A percentile compares a stretch with the other conserved stretches of the same genome.
Evolutionary conservation across 345 rosid species (phyloP).

Genomic region (Gossypium ekmanianum): DNA sequence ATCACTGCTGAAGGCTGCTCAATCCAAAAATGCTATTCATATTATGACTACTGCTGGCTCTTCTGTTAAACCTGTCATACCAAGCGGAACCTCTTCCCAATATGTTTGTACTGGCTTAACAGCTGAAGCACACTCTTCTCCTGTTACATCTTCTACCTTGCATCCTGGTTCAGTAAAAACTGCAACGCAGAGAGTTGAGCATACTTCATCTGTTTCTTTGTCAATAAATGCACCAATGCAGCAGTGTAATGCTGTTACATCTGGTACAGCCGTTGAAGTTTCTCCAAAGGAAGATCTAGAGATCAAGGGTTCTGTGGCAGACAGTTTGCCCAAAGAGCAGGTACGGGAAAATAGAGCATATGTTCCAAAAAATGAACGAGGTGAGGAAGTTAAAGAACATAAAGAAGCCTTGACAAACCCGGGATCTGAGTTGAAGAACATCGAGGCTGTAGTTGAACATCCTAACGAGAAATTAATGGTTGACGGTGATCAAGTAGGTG

Average conservation of each 20-base stretch:
- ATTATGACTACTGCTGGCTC: slow-evolving; percentile 45
- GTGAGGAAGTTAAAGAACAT: slow-evolving; percentile 22
- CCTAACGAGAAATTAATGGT: slow-evolving; percentile 19
- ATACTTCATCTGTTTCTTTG: slow-evolving; percentile 28
- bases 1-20: slow-evolving; percentile 54
- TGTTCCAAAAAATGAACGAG: slow-evolving; percentile 9
- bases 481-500: slow-evolving; percentile 19
- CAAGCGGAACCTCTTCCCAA: slow-evolving; percentile 27
- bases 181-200: slow-evolving; percentile 27
- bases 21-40: slow-evolving; percentile 49
- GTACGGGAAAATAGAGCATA: slow-evolving; percentile 9
- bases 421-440: slow-evolving; percentile 26
- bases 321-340: not conserved
- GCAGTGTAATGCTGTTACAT: slow-evolving; percentile 26
- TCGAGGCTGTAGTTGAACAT: slow-evolving; percentile 21
- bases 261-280: slow-evolving; percentile 24
- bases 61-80: slow-evolving; percentile 35
- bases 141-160: slow-evolving; percentile 25
- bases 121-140: slow-evolving; percentile 28
- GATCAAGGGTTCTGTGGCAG: slow-evolving; percentile 9
- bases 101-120: slow-evolving; percentile 8
- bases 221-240: slow-evolving; percentile 24
- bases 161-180: slow-evolving; percentile 35
- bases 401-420: slow-evolving; percentile 27
- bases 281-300: slow-evolving; percentile 31